A percentile compares a stretch with the other conserved stretches of the same genome.
Evolutionary conservation across 139 green algal species (phyloP).

Genomic region (Chlorokybus atmophyticus): DNA sequence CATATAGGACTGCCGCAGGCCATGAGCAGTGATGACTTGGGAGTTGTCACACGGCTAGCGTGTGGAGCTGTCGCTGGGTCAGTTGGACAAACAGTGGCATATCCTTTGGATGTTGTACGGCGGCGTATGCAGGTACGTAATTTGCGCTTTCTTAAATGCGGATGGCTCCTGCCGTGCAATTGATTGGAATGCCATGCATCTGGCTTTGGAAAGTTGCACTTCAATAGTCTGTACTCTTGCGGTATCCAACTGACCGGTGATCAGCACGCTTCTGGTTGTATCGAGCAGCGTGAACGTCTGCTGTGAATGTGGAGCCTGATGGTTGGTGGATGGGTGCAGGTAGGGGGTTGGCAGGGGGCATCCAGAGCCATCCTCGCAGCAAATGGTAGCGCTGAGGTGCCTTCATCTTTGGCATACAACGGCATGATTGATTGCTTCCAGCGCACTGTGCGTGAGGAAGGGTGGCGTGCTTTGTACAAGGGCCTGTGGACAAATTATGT

Average conservation of each 20-base stretch:
- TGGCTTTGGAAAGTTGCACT: too few relatives aligned
- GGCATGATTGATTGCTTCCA: conserved; percentile 95
- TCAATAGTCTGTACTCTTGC: too few relatives aligned
- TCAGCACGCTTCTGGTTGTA: too few relatives aligned
- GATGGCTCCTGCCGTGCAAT: too few relatives aligned
- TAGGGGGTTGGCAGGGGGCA: neutral
- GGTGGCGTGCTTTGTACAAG: conserved; percentile 70
- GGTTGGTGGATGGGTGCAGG: too few relatives aligned
- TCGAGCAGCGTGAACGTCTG: too few relatives aligned
- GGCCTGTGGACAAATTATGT: conserved; percentile 92
- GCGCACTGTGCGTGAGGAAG: conserved; percentile 80
- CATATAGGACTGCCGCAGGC: too few relatives aligned
- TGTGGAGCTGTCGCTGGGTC: conserved; percentile 85
- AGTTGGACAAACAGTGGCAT: conserved; percentile 89
- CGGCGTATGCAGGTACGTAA: conserved; percentile 79
- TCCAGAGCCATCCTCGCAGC: neutral
- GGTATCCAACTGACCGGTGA: too few relatives aligned
- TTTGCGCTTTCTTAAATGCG: too few relatives aligned
- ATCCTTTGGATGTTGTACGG: conserved; percentile 91
- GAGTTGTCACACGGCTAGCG: conserved; percentile 56
- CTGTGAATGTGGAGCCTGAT: too few relatives aligned
- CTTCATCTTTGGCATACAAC: conserved; percentile 59
- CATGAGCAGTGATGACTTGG: too few relatives aligned
- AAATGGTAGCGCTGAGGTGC: conserved; percentile 42
- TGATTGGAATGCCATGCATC: too few relatives aligned